phyloP scores from a whole-genome alignment of 2,329 filamentous ascomycete species.

The Phialophora verrucosa region DNA sequence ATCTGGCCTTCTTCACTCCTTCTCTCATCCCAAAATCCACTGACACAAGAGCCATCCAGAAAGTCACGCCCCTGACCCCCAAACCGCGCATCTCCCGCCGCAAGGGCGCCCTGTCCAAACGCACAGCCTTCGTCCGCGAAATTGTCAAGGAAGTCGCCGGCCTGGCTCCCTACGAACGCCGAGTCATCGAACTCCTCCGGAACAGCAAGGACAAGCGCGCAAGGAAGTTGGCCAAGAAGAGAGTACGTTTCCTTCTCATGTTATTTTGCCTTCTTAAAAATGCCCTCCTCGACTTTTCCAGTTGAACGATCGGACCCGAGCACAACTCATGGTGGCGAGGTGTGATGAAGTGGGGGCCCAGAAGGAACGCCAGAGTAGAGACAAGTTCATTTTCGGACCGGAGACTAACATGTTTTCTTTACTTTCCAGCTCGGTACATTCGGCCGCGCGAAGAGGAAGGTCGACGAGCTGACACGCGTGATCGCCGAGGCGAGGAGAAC shows the following conservation, averaged over 20 bases:
- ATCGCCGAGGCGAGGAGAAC: slow-evolving; percentile 92
- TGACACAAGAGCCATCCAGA: slow-evolving; percentile 58
- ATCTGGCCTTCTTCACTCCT: not conserved
- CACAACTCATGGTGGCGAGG: not conserved
- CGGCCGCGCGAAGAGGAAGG: slow-evolving; percentile 98
- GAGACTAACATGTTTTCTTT: slow-evolving; percentile 27
- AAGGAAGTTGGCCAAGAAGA: slow-evolving; percentile 42
- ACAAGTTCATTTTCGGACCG: slow-evolving; percentile 23
- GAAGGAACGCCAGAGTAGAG: not conserved
- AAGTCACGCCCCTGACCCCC: slow-evolving; percentile 78
- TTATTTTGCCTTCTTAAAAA: too few relatives aligned
- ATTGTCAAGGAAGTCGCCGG: slow-evolving; percentile 98
- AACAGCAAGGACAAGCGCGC: slow-evolving; percentile 80
- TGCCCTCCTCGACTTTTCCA: not conserved
- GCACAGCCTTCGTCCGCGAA: slow-evolving; percentile 94
- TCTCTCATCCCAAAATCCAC: not conserved
- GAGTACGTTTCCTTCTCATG: slow-evolving; percentile 50
- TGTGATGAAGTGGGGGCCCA: not conserved
- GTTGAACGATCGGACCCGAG: too few relatives aligned
- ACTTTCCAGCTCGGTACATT: slow-evolving; percentile 85
- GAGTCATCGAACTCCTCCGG: slow-evolving; percentile 97
- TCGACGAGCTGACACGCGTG: slow-evolving; percentile 97
- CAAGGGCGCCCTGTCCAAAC: slow-evolving; percentile 97
- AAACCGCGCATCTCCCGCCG: slow-evolving; percentile 81
- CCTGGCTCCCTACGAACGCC: slow-evolving; percentile 94